These are phyloP conservation scores for Panellus pusillus DNA, from an alignment of 768 basidiomycete genomes.

Conservation along the genomic window DNA sequence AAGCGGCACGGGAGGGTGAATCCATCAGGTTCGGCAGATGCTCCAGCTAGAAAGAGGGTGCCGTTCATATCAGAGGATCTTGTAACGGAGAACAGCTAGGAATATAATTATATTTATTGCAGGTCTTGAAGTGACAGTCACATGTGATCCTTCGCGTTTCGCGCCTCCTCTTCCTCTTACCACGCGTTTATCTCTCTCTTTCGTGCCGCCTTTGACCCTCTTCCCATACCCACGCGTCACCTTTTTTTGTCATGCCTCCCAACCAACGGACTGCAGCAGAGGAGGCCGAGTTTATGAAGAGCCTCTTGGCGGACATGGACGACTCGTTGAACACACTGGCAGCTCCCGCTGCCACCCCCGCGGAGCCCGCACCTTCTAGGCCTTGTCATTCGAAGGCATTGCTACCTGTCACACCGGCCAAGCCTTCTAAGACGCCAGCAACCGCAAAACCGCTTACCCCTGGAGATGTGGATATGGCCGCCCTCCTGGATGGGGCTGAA, in stretches of 20 bases:
- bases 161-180: not conserved
- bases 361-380: conserved; percentile 22
- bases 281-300: conserved; percentile 61
- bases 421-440: conserved; percentile 7
- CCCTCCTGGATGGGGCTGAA: conserved; percentile 65
- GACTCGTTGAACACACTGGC: conserved; percentile 49
- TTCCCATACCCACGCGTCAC: not conserved
- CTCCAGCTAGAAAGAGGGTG: conserved; percentile 13
- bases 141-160: not conserved
- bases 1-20: not conserved
- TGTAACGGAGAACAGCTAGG: not conserved
- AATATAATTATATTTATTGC: too few species aligned
- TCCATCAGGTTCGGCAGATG: not conserved
- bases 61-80: conserved; percentile 13
- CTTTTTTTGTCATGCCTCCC: conserved; percentile 31
- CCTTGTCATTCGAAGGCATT: not conserved
- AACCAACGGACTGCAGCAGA: conserved; percentile 37
- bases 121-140: conserved; percentile 5
- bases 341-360: conserved; percentile 34
- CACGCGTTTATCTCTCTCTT: not conserved
- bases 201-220: not conserved
- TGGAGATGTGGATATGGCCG: conserved; percentile 43
- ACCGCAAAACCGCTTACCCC: conserved; percentile 14
- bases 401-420: conserved; percentile 23
- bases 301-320: conserved; percentile 53